Conservation (phyloP, 192 early-diverging fungal species). For the Chytriomyces hyalinus region DNA sequence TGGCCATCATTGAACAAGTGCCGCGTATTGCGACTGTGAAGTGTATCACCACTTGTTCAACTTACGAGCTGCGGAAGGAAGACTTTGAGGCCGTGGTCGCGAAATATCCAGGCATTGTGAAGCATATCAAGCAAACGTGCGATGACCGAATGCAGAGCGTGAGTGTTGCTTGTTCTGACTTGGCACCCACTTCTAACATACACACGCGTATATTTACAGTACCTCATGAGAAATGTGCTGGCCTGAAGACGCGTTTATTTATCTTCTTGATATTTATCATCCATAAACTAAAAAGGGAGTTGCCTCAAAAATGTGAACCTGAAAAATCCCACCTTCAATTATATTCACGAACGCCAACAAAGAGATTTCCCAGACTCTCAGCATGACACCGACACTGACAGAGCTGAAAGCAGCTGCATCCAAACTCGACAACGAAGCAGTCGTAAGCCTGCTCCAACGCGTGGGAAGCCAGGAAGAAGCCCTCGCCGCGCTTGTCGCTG, state of each 20-base stretch:
- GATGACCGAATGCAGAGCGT: conserved; percentile 48
- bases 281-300: neutral
- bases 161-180: neutral
- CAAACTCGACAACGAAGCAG: neutral
- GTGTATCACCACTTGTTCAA: conserved; percentile 42
- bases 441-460: neutral
- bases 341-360: neutral
- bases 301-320: no score
- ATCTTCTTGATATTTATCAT: neutral
- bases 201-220: conserved; percentile 5
- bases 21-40: conserved; percentile 48
- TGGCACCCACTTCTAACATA: neutral
- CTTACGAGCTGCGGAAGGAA: conserved; percentile 43
- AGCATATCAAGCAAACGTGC: conserved; percentile 47
- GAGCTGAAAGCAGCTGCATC: neutral
- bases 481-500: neutral
- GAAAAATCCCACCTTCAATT: neutral
- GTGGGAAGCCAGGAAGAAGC: neutral
- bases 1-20: conserved; percentile 57
- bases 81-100: conserved; percentile 43
- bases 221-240: conserved; percentile 52
- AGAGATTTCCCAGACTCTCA: neutral
- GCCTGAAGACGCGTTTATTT: conserved; percentile 10
- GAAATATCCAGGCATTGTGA: conserved; percentile 43
- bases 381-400: neutral